These are phyloP conservation scores for Trichoderma sp. DNA, from an alignment of 2,329 filamentous ascomycete genomes.

Conservation along the genomic window DNA sequence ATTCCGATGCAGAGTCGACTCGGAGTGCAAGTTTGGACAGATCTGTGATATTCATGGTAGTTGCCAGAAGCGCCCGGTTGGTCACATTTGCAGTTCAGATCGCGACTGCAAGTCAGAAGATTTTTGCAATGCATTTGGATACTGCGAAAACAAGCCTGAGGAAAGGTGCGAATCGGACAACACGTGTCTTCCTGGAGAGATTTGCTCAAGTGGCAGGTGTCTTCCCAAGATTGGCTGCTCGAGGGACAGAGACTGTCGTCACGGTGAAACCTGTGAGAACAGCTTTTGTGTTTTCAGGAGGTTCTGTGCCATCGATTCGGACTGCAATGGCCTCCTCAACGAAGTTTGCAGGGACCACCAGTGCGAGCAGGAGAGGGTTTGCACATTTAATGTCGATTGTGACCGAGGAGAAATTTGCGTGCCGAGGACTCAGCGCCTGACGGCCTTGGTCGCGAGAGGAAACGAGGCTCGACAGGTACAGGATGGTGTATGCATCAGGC, in stretches of 20 bases:
- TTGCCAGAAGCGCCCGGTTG: background rate
- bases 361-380: background rate
- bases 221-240: background rate
- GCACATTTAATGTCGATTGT: background rate
- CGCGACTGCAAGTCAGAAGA: background rate
- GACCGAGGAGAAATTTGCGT: background rate
- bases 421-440: background rate
- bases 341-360: background rate
- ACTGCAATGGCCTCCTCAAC: background rate
- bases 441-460: background rate
- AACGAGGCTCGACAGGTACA: background rate
- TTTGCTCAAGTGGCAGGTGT: background rate
- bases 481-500: background rate
- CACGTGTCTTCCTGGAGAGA: background rate
- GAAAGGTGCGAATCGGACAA: background rate
- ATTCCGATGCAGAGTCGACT: background rate
- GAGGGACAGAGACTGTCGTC: background rate
- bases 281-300: background rate
- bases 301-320: background rate
- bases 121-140: slow-evolving; percentile 10
- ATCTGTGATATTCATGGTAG: slow-evolving; percentile 2
- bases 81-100: background rate
- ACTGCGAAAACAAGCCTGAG: background rate
- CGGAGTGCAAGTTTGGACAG: background rate
- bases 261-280: background rate